phyloP scores from a whole-genome alignment of 768 basidiomycete species.

The Wakefieldia striispora region DNA sequence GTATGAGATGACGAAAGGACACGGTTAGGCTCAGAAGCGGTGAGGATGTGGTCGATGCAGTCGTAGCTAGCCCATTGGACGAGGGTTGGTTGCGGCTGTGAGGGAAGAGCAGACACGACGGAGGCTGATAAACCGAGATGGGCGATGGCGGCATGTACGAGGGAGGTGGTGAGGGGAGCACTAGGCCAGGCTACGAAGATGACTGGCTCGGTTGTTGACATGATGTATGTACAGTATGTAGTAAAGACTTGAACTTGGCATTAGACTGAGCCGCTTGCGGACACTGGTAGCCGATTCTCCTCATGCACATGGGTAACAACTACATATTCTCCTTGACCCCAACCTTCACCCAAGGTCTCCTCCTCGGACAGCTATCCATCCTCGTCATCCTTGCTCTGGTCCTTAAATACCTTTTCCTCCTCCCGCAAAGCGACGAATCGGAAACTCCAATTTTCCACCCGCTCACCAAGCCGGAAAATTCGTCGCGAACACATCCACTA shows the following conservation, averaged over 20 bases:
- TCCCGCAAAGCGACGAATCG: slow-evolving; percentile 60
- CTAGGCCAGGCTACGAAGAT: slow-evolving; percentile 53
- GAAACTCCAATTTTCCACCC: slow-evolving; percentile 61
- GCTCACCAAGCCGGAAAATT: slow-evolving; percentile 47
- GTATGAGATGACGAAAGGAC: slow-evolving; percentile 81
- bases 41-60: slow-evolving; percentile 73
- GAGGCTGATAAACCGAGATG: slow-evolving; percentile 29
- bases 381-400: slow-evolving; percentile 72
- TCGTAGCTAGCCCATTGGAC: slow-evolving; percentile 92
- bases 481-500: slow-evolving; percentile 37
- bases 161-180: slow-evolving; percentile 51
- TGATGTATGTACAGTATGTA: too few species aligned
- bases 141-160: slow-evolving; percentile 44
- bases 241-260: too few species aligned
- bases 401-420: slow-evolving; percentile 94
- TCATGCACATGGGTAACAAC: slow-evolving; percentile 38
- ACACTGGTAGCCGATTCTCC: neutral
- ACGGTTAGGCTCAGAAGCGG: slow-evolving; percentile 44
- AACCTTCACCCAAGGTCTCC: slow-evolving; percentile 93
- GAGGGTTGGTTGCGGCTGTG: slow-evolving; percentile 28
- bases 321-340: slow-evolving; percentile 75
- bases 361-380: slow-evolving; percentile 90
- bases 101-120: slow-evolving; percentile 28
- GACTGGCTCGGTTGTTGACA: neutral
- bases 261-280: too few species aligned